phyloP scores from a whole-genome alignment of 2,329 filamentous ascomycete genomes.

The Plenodomus biglobosus region DNA sequence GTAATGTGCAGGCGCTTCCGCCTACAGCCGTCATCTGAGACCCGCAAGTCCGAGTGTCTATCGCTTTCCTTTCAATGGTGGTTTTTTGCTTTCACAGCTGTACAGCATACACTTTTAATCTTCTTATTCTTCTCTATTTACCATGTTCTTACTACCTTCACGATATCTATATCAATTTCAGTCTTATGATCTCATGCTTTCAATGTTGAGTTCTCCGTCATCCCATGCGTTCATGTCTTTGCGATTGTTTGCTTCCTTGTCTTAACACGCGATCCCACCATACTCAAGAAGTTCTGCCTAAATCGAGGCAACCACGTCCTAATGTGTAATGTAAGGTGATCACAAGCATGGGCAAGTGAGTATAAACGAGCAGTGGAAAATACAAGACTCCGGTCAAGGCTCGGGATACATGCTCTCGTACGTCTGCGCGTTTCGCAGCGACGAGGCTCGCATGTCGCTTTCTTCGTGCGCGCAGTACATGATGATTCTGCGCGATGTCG shows the following conservation, averaged over 20 bases:
- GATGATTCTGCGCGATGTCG: too few species aligned
- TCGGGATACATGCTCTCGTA: too few species aligned
- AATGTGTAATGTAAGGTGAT: too few species aligned
- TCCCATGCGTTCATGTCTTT: neutral
- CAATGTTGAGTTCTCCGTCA: neutral
- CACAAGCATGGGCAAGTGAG: too few species aligned
- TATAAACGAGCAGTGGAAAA: too few species aligned
- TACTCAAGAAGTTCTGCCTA: too few species aligned
- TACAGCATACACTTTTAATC: constrained; percentile 1
- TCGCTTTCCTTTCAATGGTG: neutral
- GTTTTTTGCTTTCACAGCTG: neutral
- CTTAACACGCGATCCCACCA: neutral
- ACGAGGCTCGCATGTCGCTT: too few species aligned
- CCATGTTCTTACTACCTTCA: constrained; percentile 4
- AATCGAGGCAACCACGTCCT: too few species aligned
- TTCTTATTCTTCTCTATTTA: neutral
- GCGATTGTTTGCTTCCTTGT: neutral
- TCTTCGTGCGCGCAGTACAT: too few species aligned
- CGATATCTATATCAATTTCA: constrained; percentile 13
- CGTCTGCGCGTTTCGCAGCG: too few species aligned
- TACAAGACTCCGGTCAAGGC: too few species aligned
- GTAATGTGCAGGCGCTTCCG: neutral
- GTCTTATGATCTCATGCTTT: neutral
- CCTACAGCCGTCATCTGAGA: neutral
- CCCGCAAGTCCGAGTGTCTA: neutral